Conservation (phyloP, 305 asterid species). For the Vinca major region DNA sequence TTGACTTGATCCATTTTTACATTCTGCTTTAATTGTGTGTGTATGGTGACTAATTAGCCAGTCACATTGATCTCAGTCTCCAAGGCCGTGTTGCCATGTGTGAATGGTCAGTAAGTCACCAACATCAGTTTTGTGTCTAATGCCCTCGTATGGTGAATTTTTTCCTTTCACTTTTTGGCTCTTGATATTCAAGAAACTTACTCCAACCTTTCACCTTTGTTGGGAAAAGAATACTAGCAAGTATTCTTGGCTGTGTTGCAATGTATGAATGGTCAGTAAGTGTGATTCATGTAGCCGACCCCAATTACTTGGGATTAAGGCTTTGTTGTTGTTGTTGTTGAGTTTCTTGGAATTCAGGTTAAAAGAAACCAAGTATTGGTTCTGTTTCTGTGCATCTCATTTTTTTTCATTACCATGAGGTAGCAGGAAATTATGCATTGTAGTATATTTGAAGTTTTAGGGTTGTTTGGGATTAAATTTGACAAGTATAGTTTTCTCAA, state of each 20-base stretch:
- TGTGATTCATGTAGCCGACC: too few species aligned
- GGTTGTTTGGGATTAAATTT: not conserved
- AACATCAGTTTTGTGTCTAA: constrained; percentile 22
- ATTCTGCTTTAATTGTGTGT: not conserved
- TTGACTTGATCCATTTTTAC: not conserved
- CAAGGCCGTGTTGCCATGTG: constrained; percentile 21
- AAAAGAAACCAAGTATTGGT: not conserved
- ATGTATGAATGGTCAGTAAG: too few species aligned
- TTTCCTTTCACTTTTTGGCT: constrained; percentile 7
- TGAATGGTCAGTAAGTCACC: constrained; percentile 47
- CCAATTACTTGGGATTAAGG: too few species aligned
- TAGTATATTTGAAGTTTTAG: not conserved
- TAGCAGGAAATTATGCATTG: not conserved
- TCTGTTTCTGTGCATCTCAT: not conserved
- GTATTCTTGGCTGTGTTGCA: too few species aligned
- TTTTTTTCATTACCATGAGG: not conserved
- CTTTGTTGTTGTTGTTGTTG: too few species aligned
- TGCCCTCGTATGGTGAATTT: constrained; percentile 19
- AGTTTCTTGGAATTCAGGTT: not conserved
- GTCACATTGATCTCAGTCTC: constrained; percentile 16
- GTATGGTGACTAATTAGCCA: constrained; percentile 37
- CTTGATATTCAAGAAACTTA: not conserved
- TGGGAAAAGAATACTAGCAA: too few species aligned
- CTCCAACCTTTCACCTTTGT: too few species aligned
- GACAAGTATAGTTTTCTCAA: not conserved